Conservation (phyloP, 129 eudicot genomes). For the Flaveria robusta region DNA sequence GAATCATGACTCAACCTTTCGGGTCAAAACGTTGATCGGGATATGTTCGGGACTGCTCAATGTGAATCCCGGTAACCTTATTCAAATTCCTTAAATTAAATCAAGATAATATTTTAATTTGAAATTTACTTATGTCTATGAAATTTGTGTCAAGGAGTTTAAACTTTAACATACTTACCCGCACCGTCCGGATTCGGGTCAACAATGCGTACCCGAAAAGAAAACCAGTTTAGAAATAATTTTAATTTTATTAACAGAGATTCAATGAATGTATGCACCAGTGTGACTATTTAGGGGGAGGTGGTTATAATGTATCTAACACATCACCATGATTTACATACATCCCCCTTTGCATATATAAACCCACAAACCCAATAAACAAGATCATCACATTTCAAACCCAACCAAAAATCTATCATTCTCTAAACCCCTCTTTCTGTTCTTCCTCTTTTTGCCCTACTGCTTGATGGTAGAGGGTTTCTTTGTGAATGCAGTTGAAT, state of each 20-base stretch:
- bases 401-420: conserved; percentile 19
- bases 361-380: conserved; percentile 12
- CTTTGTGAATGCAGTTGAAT: conserved; percentile 52
- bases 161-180: conserved; percentile 20
- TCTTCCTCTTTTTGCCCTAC: conserved; percentile 48
- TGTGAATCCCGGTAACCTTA: too few species aligned
- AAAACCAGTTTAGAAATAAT: conserved; percentile 9
- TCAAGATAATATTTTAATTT: too few species aligned
- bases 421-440: conserved; percentile 17
- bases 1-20: too few species aligned
- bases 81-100: too few species aligned
- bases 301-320: conserved; percentile 42
- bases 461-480: conserved; percentile 43
- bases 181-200: conserved; percentile 37
- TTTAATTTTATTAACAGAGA: conserved; percentile 23
- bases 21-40: too few species aligned
- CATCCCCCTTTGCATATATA: conserved; percentile 40
- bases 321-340: conserved; percentile 44
- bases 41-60: too few species aligned
- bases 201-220: background rate
- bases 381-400: conserved; percentile 19
- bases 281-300: conserved; percentile 32
- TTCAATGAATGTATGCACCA: conserved; percentile 56
- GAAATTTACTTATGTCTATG: too few species aligned
- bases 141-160: too few species aligned